Percentiles rank a stretch among this genome's conserved stretches.
Evolutionary conservation across 345 rosid species (phyloP).

Genomic region (Aquilaria malaccensis): DNA sequence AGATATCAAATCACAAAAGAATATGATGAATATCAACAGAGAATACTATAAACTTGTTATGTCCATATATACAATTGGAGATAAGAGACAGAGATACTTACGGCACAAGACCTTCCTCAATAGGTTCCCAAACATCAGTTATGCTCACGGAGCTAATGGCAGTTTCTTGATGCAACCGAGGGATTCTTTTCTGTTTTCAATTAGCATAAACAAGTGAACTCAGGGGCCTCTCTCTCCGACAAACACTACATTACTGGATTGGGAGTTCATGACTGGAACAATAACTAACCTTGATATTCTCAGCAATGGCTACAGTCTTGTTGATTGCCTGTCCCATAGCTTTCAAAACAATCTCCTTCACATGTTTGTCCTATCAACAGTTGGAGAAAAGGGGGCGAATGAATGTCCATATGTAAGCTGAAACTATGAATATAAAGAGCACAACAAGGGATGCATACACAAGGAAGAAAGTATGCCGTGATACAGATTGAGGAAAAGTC

Average conservation of each 20-base stretch:
- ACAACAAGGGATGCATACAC: too few species aligned
- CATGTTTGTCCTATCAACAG: conserved; percentile 51
- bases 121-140: conserved; percentile 95
- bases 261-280: background rate
- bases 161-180: conserved; percentile 82
- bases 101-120: conserved; percentile 94
- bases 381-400: too few species aligned
- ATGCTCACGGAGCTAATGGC: conserved; percentile 83
- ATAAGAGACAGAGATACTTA: conserved; percentile 26
- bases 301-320: conserved; percentile 81
- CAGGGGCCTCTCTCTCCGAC: too few species aligned
- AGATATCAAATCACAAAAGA: conserved; percentile 15
- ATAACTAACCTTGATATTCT: conserved; percentile 60
- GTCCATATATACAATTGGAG: too few species aligned
- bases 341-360: conserved; percentile 66
- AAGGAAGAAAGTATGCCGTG: too few species aligned
- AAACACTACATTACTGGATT: too few species aligned
- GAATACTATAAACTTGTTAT: background rate
- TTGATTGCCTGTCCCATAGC: conserved; percentile 97
- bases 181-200: conserved; percentile 56
- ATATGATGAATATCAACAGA: background rate
- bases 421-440: too few species aligned
- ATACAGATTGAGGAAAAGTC: too few species aligned
- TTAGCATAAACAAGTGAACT: conserved; percentile 2
- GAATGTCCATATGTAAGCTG: too few species aligned